Evolutionary conservation across 306 rosid species (phyloP), one percentile per base, ranked within the genome.

Genomic region (Fagus sylvatica): DNA sequence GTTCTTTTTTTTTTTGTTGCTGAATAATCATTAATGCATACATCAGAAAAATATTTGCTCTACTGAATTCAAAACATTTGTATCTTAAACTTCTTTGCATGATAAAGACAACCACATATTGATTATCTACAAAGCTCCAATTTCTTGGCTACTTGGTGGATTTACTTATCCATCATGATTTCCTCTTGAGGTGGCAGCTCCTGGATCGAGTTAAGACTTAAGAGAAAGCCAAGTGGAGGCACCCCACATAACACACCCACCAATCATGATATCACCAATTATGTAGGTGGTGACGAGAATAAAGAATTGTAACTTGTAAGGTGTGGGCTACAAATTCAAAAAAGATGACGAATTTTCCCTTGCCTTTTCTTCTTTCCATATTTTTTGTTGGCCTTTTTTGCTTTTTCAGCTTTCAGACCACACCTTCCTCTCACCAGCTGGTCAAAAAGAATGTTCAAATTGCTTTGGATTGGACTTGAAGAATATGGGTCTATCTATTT

Each of bases 381-480:
- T 57, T 48, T 16, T 68, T 77, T 78, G 75, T 74, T 71, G 69
- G 76, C 17, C 76, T 42, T 65, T 76, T 51, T 54, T 72, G 51
- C 51, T 64, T 71, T 76, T 32, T 69, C 68, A 77, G 82, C 81
- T 55, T 62, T 75, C 69, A 69, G 75, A 75, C 65, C 78, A 71
- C 51, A 36, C 49, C 68, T 68, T 76, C n/a, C 74, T 30, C 77
- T 36, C 79, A 49, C 40, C 64, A 19, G 79, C 71, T 77, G 89
- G 94, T 91, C 89, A 90, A 88, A 85, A 76, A 61, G 85, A 79
- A 76, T 65, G 71, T 76, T 83, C 77, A 80, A 40, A 51, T 78
- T 78, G 89, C 76, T 42, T 72, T 71, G 83, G 84, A 85, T 83
- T 80, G 89, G 82, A 41, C 53, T 67, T 49, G 39, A 82, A 77